Evolutionary conservation across 1,284 basidiomycete species (phyloP), one percentile per base, ranked within the genome.

Genomic region (Porphyrellus sp.): DNA sequence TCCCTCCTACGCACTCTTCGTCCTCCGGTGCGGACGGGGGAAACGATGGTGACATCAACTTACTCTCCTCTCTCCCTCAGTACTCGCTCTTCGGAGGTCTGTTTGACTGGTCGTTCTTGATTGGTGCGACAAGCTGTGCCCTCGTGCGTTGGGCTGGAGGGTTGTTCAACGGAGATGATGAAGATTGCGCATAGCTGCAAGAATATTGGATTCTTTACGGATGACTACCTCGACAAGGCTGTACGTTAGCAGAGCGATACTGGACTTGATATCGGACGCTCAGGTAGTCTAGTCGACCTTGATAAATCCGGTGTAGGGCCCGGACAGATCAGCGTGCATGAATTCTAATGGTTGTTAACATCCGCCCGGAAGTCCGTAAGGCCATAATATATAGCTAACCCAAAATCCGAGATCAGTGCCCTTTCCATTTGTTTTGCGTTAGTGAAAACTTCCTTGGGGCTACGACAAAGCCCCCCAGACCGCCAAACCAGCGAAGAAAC

Each of bases 11-110:
- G 0, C 56, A 28, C 54, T 8, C 64, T 60, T 35, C 64, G 66
- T 9, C 64, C 59, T 39, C 64, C 65, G 47, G 53, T 39, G 16
- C 53, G 55, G 30, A 56, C n/a, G 24, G 50, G 43, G 15, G 59
- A 49, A 28, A 48, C 13, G 58, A 58, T n/a, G 51, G 51, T n/a
- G 64, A 67, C 23, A 49, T 63, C 40, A 87, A 87, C 61, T 70
- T 90, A n/a, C 89, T 91, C 62, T 72, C 80, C 9, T 86, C 83
- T 2, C 79, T 91, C 20, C 88, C 88, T 1, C 77, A 78, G 45
- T 91, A 85, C 58, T 80, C 86, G 59, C 75, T 87, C 21, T 90
- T 90, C 59, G 86, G 85, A 11, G 72, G 79, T 8, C 71, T 89
- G 28, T 91, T 90, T 61, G 88, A 91, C 62, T 81, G 78, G 68